A percentile compares a stretch with the other conserved stretches of the same genome.
phyloP scores from a whole-genome alignment of 1,284 basidiomycete genomes.

The Pyrrhoderma lamaoense region DNA sequence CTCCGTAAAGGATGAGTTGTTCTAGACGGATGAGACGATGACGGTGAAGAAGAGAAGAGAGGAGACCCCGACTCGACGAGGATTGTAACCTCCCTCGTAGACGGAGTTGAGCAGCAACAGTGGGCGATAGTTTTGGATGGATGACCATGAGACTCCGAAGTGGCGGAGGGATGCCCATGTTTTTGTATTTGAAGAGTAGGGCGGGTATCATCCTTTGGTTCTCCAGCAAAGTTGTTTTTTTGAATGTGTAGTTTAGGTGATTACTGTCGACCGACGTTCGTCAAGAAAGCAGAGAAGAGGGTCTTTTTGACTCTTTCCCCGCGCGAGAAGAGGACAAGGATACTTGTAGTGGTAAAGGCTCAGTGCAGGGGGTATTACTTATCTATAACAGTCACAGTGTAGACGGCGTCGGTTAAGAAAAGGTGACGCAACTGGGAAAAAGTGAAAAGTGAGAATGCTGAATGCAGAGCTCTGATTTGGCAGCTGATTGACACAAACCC shows the following conservation, averaged over 20 bases:
- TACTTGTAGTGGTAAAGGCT: too few relatives aligned
- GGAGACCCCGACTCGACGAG: slow-evolving; percentile 22
- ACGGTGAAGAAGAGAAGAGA: slow-evolving; percentile 14
- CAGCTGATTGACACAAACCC: too few relatives aligned
- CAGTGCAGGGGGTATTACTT: too few relatives aligned
- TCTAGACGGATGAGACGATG: slow-evolving; percentile 10
- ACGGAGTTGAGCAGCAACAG: slow-evolving; percentile 32
- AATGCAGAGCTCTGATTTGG: not conserved
- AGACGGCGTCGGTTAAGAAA: too few relatives aligned
- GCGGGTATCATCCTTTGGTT: slow-evolving; percentile 18
- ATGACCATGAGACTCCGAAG: slow-evolving; percentile 34
- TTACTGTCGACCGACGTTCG: too few relatives aligned
- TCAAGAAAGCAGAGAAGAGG: not conserved
- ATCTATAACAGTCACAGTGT: too few relatives aligned
- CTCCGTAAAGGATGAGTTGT: too few relatives aligned
- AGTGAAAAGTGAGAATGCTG: not conserved
- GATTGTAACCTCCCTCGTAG: slow-evolving; percentile 32
- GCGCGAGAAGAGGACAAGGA: too few relatives aligned
- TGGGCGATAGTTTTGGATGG: slow-evolving; percentile 30
- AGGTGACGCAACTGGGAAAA: not conserved
- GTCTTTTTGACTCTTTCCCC: too few relatives aligned
- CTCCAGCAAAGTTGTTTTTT: too few relatives aligned
- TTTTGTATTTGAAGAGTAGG: slow-evolving; percentile 16
- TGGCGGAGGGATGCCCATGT: slow-evolving; percentile 23
- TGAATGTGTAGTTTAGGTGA: too few relatives aligned